Evolutionary conservation across 129 eudicot species (phyloP), one percentile per base, ranked within the genome.

Genomic region (Cynara cardunculus): DNA sequence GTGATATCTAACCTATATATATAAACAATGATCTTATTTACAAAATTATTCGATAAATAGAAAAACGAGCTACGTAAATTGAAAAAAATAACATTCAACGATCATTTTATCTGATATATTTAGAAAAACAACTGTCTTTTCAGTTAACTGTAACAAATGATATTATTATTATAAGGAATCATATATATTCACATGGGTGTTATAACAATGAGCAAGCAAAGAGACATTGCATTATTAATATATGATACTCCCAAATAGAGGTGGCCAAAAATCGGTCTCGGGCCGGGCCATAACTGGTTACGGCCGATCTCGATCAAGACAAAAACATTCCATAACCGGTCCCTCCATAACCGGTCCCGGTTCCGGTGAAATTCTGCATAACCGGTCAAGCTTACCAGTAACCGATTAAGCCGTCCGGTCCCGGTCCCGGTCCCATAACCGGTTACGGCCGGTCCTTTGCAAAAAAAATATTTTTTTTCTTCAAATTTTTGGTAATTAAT

Each of bases 111-210:
- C 53, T 62, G 5, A 28, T 27, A 68, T 21, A 25, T 78, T 31
- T 30, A 31, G 6, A 10, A 64, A 19, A 16, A 49, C 18, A 0
- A 49, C 19, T 49, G 18, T 14, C 5, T 13, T 69, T 70, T 65
- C 24, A 70, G 21, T 76, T 77, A 59, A 13, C 25, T 76, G 46
- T 59, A 83, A 44, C n/a, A n/a, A n/a, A n/a, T n/a, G n/a, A n/a
- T n/a, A n/a, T n/a, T n/a, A n/a, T n/a, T 76, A 37, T 71, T 22
- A 82, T 70, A 26, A 71, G 14, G 78, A 83, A 83, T 77, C 77
- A 39, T 77, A 69, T 77, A 82, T 82, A 76, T 82, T 82, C 85
- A 82, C 85, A 82, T 82, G 85, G 85, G 82, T 76, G 82, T 82
- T 73, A 39, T 83, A 71, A 71, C 77, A 71, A 83, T 71, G 82